Evolutionary conservation across 2,329 filamentous ascomycete genomes (phyloP), one percentile per base, ranked within the genome.

Genomic region (Byssoonygena ceratinophila): DNA sequence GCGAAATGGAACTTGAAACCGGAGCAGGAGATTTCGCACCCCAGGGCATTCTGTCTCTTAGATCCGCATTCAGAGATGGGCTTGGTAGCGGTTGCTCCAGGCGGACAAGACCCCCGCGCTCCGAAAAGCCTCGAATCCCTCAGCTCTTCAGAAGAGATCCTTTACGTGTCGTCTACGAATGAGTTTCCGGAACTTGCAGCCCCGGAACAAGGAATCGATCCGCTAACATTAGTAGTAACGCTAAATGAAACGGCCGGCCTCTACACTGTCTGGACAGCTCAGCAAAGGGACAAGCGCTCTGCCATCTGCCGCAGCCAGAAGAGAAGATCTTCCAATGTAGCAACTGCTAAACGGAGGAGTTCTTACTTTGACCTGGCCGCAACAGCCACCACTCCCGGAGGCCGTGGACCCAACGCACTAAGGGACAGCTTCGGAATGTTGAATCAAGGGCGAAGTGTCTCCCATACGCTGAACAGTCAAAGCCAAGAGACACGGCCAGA

Each of bases 21-120:
- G 72, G 55, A 76, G 74, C 29, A 83, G 74, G 63, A 72, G 72
- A 6, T 71, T 78, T 55, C 78, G 73, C 23, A 69, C 78, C 56
- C 76, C 70, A 52, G 87, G 27, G 72, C 96, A 0, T 90, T 94
- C 59, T 87, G 85, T 23, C 74, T 98, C 45, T 89, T 85, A 2
- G 87, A 94, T 63, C 91, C 91, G 1, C 73, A 96, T 53, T 79
- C 87, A 2, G 90, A 96, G 60, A 76, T 96, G 61, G 91, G 90
- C 1, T 72, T 95, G 40, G 81, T 96, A 16, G 85, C 92, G 14
- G 79, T 79, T 62, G 65, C 66, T n/a, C 63, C 61, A 43, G 61
- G 61, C 51, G 43, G 64, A 23, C 60, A 65, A 29, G 62, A 61
- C 39, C 62, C 61, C 41, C 37, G 57, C 54, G 44, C 65, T 56